These are phyloP conservation scores for Talaromyces pinophilus DNA, from an alignment of 2,329 filamentous ascomycete species.

Conservation along the genomic window DNA sequence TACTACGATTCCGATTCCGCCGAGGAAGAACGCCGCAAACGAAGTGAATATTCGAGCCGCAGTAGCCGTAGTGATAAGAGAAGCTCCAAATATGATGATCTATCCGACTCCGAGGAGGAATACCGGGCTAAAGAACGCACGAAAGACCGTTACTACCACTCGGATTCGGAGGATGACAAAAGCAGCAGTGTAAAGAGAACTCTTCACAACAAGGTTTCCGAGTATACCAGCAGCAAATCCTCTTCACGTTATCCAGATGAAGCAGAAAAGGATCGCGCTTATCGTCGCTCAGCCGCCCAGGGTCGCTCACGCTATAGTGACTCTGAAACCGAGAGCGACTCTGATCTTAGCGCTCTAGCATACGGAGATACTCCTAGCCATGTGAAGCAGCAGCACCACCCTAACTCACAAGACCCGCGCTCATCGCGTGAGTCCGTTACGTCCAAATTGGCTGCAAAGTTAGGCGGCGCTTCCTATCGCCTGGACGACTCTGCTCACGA, in stretches of 20 bases:
- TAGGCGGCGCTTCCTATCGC: conserved; percentile 23
- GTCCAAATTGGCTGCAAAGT: conserved; percentile 12
- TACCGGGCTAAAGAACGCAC: conserved; percentile 26
- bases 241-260: conserved; percentile 16
- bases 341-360: conserved; percentile 39
- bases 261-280: conserved; percentile 16
- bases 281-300: conserved; percentile 5
- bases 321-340: conserved; percentile 33
- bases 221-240: conserved; percentile 6
- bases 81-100: conserved; percentile 30
- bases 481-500: conserved; percentile 25
- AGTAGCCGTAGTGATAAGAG: conserved; percentile 13
- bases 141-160: conserved; percentile 33
- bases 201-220: conserved; percentile 12
- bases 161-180: conserved; percentile 29
- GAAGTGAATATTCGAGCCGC: conserved; percentile 19
- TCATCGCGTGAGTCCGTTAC: conserved; percentile 22
- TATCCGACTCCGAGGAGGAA: conserved; percentile 29
- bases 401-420: conserved; percentile 21
- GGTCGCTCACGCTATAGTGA: conserved; percentile 27
- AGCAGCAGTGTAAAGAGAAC: conserved; percentile 11
- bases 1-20: conserved; percentile 32
- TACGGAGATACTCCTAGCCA: conserved; percentile 35
- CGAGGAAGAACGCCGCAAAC: conserved; percentile 30
- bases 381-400: background rate